Percentiles rank a stretch among this genome's conserved stretches.
phyloP scores from a whole-genome alignment of 2,329 filamentous ascomycete species.

The Paecilomyces niveus region DNA sequence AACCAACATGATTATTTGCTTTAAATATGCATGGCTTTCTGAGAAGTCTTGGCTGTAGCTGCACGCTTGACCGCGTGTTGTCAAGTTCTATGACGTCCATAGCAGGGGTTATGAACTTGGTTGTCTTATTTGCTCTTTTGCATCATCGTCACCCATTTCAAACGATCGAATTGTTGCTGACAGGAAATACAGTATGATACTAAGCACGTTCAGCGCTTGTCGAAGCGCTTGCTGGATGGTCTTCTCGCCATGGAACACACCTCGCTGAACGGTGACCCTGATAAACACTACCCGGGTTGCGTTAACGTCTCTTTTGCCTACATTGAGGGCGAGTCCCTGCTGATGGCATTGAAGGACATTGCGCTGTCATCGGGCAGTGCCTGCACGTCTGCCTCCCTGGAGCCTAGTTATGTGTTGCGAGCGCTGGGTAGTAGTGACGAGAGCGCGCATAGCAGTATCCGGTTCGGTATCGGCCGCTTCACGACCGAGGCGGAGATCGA shows the following conservation, averaged over 20 bases:
- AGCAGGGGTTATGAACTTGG: constrained; percentile 59
- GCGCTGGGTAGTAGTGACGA: constrained; percentile 95
- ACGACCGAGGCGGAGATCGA: constrained; percentile 94
- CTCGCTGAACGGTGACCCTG: constrained; percentile 74
- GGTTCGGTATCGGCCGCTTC: constrained; percentile 95
- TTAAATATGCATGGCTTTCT: constrained; percentile 85
- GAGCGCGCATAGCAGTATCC: constrained; percentile 94
- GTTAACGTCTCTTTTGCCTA: constrained; percentile 99
- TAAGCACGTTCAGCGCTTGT: constrained; percentile 74
- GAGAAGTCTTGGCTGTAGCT: constrained; percentile 57
- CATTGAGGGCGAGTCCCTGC: constrained; percentile 91
- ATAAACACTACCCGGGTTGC: constrained; percentile 86
- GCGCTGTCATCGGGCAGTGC: constrained; percentile 93
- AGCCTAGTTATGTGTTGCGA: constrained; percentile 91
- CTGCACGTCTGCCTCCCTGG: constrained; percentile 92
- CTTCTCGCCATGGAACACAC: constrained; percentile 89
- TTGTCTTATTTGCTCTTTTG: constrained; percentile 17
- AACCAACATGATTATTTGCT: constrained; percentile 67
- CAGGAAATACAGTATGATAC: constrained; percentile 69
- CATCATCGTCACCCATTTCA: constrained; percentile 6
- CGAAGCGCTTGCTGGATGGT: constrained; percentile 73
- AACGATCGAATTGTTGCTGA: constrained; percentile 13
- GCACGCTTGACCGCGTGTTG: constrained; percentile 25
- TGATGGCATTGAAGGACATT: constrained; percentile 98
- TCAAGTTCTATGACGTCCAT: constrained; percentile 50